Evolutionary conservation across 1,139 yeast species (phyloP).

Genomic region (Sugiyamaella japonica): DNA sequence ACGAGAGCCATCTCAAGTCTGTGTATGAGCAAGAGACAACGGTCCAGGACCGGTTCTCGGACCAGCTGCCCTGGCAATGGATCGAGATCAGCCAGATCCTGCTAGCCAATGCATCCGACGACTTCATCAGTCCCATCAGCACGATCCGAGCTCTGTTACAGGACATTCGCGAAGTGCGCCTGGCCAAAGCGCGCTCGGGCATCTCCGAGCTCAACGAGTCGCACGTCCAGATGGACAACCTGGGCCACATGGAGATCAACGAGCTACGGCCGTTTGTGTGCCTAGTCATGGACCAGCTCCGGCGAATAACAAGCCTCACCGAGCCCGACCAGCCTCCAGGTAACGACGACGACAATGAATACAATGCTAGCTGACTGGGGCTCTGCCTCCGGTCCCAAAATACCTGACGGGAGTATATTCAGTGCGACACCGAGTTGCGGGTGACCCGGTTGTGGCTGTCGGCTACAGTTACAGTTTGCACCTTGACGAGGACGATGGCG

Average conservation of each 20-base stretch:
- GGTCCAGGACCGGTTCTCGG: conserved; percentile 59
- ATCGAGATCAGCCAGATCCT: conserved; percentile 71
- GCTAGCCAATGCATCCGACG: conserved; percentile 70
- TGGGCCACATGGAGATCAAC: conserved; percentile 81
- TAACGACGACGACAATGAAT: conserved; percentile 15
- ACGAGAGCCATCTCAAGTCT: conserved; percentile 52
- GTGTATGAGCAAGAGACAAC: conserved; percentile 68
- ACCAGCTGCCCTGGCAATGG: conserved; percentile 80
- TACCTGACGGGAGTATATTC: not conserved
- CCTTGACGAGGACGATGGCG: conserved; percentile 63
- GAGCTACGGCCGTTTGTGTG: conserved; percentile 83
- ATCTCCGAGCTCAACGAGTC: conserved; percentile 75
- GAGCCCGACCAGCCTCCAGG: conserved; percentile 24
- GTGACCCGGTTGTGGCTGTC: conserved; percentile 68
- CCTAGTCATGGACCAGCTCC: conserved; percentile 74
- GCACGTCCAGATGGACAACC: conserved; percentile 78
- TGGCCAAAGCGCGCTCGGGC: conserved; percentile 80
- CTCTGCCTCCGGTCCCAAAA: not conserved
- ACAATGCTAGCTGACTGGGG: not conserved
- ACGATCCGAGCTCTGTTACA: conserved; percentile 68
- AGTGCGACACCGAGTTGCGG: conserved; percentile 9
- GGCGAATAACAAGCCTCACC: conserved; percentile 50
- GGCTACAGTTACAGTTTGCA: conserved; percentile 73
- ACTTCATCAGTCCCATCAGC: conserved; percentile 52
- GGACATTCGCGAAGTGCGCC: conserved; percentile 80